Conservation (phyloP, 2,329 filamentous ascomycete species). For the Phaeosphaeria sp. region DNA sequence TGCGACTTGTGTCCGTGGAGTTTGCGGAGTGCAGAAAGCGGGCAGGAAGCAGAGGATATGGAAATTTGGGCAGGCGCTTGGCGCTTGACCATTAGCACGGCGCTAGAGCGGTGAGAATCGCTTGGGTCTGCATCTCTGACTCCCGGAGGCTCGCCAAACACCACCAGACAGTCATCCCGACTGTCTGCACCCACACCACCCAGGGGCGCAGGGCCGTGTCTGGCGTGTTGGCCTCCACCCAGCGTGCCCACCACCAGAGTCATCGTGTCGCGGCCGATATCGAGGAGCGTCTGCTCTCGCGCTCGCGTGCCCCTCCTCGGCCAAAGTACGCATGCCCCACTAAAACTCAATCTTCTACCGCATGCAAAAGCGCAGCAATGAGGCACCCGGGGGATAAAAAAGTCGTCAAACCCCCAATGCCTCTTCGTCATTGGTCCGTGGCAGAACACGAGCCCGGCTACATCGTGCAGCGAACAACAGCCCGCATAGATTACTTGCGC, state of each 20-base stretch:
- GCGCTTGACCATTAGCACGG: conserved; percentile 26
- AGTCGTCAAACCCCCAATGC: conserved; percentile 17
- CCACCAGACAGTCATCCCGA: conserved; percentile 15
- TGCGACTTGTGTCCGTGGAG: conserved; percentile 50
- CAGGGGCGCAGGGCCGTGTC: neutral
- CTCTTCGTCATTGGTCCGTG: conserved; percentile 33
- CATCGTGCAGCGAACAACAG: conserved; percentile 32
- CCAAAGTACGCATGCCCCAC: conserved; percentile 37
- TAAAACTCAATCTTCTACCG: conserved; percentile 33
- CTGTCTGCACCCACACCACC: conserved; percentile 3
- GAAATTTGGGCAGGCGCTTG: conserved; percentile 33
- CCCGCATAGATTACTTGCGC: conserved; percentile 29
- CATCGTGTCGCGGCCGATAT: neutral
- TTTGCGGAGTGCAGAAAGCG: conserved; percentile 39
- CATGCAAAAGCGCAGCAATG: conserved; percentile 33
- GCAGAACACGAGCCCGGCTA: conserved; percentile 32
- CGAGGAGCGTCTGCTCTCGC: neutral
- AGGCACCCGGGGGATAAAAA: conserved; percentile 39
- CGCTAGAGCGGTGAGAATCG: conserved; percentile 19
- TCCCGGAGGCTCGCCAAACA: conserved; percentile 21
- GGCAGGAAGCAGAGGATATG: conserved; percentile 32
- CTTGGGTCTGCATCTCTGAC: conserved; percentile 28
- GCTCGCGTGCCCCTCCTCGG: conserved; percentile 34
- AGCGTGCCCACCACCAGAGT: conserved; percentile 1
- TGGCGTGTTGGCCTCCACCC: neutral